A percentile compares a stretch with the other conserved stretches of the same genome.
phyloP scores from a whole-genome alignment of 1,284 basidiomycete genomes.

The Pulchroboletus neoregius region DNA sequence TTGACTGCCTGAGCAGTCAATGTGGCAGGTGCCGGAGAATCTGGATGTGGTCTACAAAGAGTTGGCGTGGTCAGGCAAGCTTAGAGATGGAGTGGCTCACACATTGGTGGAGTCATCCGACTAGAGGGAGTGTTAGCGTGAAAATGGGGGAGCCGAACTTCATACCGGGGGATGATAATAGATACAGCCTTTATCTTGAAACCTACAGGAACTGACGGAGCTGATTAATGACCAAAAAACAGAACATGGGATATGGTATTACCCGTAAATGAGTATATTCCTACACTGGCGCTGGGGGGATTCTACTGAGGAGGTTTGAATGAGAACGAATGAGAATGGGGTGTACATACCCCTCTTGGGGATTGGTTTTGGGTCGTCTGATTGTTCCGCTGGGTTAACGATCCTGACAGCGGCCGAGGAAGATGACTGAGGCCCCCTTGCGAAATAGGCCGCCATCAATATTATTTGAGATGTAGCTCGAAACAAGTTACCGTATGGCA shows the following conservation, averaged over 20 bases:
- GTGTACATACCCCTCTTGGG: slow-evolving; percentile 41
- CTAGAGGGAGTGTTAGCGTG: slow-evolving; percentile 19
- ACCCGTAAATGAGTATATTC: slow-evolving; percentile 88
- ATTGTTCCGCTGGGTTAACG: slow-evolving; percentile 43
- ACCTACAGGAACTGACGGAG: slow-evolving; percentile 68
- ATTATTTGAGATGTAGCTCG: slow-evolving; percentile 1
- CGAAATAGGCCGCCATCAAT: slow-evolving; percentile 41
- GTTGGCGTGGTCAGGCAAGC: background rate
- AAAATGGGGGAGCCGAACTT: slow-evolving; percentile 14
- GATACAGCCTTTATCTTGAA: slow-evolving; percentile 79
- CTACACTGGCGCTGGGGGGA: slow-evolving; percentile 75
- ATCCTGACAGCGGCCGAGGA: slow-evolving; percentile 55
- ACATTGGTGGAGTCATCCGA: slow-evolving; percentile 19
- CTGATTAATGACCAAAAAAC: slow-evolving; percentile 9
- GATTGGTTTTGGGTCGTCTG: slow-evolving; percentile 36
- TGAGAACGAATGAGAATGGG: slow-evolving; percentile 4
- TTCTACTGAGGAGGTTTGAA: slow-evolving; percentile 40
- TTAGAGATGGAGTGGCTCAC: slow-evolving; percentile 15
- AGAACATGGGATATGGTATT: slow-evolving; percentile 18
- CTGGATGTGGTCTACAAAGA: slow-evolving; percentile 38
- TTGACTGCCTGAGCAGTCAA: slow-evolving; percentile 54
- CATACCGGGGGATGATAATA: slow-evolving; percentile 78
- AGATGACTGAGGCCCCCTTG: slow-evolving; percentile 39
- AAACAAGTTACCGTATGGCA: background rate
- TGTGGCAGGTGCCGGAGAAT: slow-evolving; percentile 42